Conservation (phyloP, 106 monocot genomes). For the Platanthera zijinensis region DNA sequence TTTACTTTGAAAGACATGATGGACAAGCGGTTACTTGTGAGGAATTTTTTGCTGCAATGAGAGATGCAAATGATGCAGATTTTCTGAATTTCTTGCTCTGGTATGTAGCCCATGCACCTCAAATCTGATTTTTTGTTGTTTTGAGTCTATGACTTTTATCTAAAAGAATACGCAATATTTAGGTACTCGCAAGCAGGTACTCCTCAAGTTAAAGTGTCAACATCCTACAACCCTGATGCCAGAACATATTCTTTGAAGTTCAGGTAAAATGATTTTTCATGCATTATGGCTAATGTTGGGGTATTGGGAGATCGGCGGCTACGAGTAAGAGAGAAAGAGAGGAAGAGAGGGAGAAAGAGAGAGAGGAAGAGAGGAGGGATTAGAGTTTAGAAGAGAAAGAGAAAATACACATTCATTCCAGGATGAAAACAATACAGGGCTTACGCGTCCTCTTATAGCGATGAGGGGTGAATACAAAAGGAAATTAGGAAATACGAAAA, state of each 20-base stretch:
- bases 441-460: no score
- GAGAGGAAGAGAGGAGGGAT: no score
- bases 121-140: slow-evolving; percentile 4
- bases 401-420: no score
- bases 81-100: slow-evolving; percentile 78
- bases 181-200: slow-evolving; percentile 99
- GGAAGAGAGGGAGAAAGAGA: no score
- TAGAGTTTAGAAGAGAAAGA: no score
- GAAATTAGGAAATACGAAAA: no score
- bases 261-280: slow-evolving; percentile 36
- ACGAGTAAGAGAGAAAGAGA: no score
- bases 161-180: slow-evolving; percentile 6
- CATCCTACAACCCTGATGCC: slow-evolving; percentile 69
- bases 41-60: slow-evolving; percentile 97
- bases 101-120: slow-evolving; percentile 22
- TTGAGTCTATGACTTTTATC: not conserved
- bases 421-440: no score
- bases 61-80: slow-evolving; percentile 91
- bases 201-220: slow-evolving; percentile 59
- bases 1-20: slow-evolving; percentile 97
- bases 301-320: no score
- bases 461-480: no score
- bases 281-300: not conserved
- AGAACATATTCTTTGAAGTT: slow-evolving; percentile 77
- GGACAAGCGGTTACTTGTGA: slow-evolving; percentile 99